Conservation (phyloP, 176 grass and related monocot species). For the Bothriochloa decipiens region DNA sequence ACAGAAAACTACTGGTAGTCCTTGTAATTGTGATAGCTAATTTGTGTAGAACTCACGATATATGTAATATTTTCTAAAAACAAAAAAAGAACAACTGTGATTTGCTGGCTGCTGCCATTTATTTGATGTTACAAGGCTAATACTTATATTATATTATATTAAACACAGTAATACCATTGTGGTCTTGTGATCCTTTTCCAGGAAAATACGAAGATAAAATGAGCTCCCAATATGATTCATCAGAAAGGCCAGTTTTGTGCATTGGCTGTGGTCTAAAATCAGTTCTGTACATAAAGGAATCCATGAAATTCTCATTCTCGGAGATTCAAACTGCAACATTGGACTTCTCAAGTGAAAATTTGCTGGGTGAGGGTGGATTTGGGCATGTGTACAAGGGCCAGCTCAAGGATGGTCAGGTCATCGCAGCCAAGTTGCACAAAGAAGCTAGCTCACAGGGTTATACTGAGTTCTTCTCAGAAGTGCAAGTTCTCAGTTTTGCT, state of each 20-base stretch:
- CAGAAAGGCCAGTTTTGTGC: slow-evolving; percentile 62
- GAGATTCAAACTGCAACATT: slow-evolving; percentile 72
- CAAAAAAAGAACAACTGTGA: not conserved
- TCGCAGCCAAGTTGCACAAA: slow-evolving; percentile 72
- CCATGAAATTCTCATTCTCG: slow-evolving; percentile 71
- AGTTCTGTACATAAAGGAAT: slow-evolving; percentile 75
- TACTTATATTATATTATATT: not conserved
- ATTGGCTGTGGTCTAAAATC: slow-evolving; percentile 59
- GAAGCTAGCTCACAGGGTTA: slow-evolving; percentile 72
- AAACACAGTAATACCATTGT: not conserved
- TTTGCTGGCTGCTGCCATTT: not conserved
- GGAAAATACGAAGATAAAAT: slow-evolving; percentile 49
- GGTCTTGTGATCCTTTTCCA: slow-evolving; percentile 30
- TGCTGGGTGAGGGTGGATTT: slow-evolving; percentile 74
- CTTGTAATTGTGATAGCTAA: not conserved
- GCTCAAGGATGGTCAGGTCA: slow-evolving; percentile 75
- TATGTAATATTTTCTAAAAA: not conserved
- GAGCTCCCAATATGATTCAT: slow-evolving; percentile 44
- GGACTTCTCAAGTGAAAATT: slow-evolving; percentile 60
- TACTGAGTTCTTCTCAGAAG: slow-evolving; percentile 80
- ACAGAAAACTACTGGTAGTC: not conserved
- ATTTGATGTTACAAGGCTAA: not conserved
- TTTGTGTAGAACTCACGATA: not conserved
- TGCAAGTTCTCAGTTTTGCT: slow-evolving; percentile 79
- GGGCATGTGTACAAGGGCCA: slow-evolving; percentile 71